These are phyloP conservation scores for Tolypocladium nubicola DNA, from an alignment of 2,329 filamentous ascomycete genomes.

Conservation along the genomic window DNA sequence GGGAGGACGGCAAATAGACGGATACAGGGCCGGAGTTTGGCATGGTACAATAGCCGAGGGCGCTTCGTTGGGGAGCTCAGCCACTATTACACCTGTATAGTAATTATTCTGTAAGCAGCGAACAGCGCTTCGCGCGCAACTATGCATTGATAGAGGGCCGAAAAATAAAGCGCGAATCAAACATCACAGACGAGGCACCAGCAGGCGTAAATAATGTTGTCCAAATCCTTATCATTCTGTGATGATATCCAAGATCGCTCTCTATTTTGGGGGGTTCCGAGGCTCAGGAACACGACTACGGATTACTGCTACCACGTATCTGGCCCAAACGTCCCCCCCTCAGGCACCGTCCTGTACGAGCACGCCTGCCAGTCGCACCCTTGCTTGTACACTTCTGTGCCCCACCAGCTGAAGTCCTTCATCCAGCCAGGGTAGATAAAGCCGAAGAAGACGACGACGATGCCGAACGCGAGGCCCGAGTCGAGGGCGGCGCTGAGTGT, in stretches of 20 bases:
- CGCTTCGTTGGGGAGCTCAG: neutral
- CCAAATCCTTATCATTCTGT: neutral
- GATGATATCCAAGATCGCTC: neutral
- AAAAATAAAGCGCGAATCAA: conserved; percentile 7
- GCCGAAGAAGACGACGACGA: conserved; percentile 76
- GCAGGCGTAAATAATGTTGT: neutral
- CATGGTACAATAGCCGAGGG: neutral
- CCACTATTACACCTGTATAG: conserved; percentile 9
- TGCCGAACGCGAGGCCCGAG: conserved; percentile 70
- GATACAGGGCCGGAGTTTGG: neutral
- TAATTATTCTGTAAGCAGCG: conserved; percentile 10
- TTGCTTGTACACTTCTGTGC: conserved; percentile 73
- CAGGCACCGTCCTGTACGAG: conserved; percentile 52
- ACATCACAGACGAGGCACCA: neutral
- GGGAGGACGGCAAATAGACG: conserved; percentile 26
- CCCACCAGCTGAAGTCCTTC: conserved; percentile 74
- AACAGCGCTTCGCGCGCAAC: neutral
- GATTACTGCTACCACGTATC: conserved; percentile 37
- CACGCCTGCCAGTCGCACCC: conserved; percentile 82
- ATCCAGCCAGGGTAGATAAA: conserved; percentile 74
- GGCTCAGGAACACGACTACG: neutral
- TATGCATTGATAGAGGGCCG: conserved; percentile 15
- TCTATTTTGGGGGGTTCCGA: neutral
- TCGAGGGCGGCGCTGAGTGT: conserved; percentile 75
- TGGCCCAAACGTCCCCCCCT: conserved; percentile 58